phyloP scores from a whole-genome alignment of 371 early-diverging fungal genomes.

The Mucor irregularis region DNA sequence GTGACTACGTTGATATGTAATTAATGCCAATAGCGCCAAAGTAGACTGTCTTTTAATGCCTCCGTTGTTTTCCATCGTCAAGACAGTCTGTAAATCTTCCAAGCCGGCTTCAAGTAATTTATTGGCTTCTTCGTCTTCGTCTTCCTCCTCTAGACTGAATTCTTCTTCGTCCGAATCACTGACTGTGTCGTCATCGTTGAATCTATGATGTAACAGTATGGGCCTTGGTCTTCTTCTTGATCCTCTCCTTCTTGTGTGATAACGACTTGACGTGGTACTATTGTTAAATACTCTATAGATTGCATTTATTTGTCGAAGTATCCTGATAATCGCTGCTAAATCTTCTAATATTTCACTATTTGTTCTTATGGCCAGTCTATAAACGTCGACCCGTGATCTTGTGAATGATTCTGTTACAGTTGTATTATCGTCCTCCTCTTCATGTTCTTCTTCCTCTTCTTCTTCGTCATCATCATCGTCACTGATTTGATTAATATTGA shows the following conservation, averaged over 20 bases:
- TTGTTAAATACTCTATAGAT: slow-evolving; percentile 16
- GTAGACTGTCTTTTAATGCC: slow-evolving; percentile 17
- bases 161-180: neutral
- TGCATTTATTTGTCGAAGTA: slow-evolving; percentile 25
- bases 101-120: slow-evolving; percentile 22
- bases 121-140: slow-evolving; percentile 22
- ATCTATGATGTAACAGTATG: neutral
- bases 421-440: slow-evolving; percentile 11
- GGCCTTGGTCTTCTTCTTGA: neutral
- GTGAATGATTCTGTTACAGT: slow-evolving; percentile 2
- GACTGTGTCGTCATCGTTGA: neutral
- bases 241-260: neutral
- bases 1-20: slow-evolving; percentile 15
- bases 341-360: slow-evolving; percentile 26
- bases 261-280: neutral
- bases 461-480: neutral
- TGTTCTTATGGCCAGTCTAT: slow-evolving; percentile 16
- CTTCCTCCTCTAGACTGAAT: neutral
- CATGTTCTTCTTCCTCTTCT: neutral
- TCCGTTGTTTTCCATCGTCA: slow-evolving; percentile 11
- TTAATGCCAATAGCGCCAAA: slow-evolving; percentile 17
- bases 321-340: slow-evolving; percentile 22
- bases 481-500: neutral
- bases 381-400: slow-evolving; percentile 13
- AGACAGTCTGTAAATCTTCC: slow-evolving; percentile 18